Percentiles rank a stretch among this genome's conserved stretches.
Conservation (phyloP, 2,329 filamentous ascomycete genomes). For the Penicillium verrucosum region DNA sequence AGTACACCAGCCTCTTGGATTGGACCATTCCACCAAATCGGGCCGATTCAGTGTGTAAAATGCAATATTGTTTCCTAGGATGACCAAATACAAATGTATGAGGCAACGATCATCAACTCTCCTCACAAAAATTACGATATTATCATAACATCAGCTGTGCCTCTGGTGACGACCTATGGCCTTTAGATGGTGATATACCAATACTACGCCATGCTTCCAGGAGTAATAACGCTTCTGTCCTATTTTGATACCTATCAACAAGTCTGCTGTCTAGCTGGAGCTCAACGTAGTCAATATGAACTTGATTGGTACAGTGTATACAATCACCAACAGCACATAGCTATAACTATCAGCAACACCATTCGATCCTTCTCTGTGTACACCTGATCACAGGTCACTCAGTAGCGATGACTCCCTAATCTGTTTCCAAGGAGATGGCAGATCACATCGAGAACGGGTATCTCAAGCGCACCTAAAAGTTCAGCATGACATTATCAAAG, state of each 20-base stretch:
- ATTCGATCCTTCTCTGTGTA: not conserved
- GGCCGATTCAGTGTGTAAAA: not conserved
- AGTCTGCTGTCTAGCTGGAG: not conserved
- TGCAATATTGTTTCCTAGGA: not conserved
- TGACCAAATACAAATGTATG: not conserved
- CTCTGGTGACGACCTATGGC: not conserved
- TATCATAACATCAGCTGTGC: not conserved
- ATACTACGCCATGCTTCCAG: not conserved
- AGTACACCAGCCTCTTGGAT: conserved; percentile 5
- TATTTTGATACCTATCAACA: not conserved
- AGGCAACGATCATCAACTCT: not conserved
- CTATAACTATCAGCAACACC: conserved; percentile 14
- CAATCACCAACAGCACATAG: not conserved
- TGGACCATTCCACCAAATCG: conserved; percentile 2
- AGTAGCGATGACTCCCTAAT: not conserved
- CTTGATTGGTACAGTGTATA: not conserved
- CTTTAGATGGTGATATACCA: not conserved
- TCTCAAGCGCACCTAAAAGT: not conserved
- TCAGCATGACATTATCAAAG: not conserved
- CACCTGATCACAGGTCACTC: not conserved
- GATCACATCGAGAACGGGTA: not conserved
- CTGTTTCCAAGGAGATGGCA: not conserved
- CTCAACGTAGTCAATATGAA: not conserved
- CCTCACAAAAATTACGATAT: not conserved
- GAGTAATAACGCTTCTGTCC: not conserved